These are phyloP conservation scores for Castanea sativa DNA, from an alignment of 306 rosid genomes.

Conservation along the genomic window DNA sequence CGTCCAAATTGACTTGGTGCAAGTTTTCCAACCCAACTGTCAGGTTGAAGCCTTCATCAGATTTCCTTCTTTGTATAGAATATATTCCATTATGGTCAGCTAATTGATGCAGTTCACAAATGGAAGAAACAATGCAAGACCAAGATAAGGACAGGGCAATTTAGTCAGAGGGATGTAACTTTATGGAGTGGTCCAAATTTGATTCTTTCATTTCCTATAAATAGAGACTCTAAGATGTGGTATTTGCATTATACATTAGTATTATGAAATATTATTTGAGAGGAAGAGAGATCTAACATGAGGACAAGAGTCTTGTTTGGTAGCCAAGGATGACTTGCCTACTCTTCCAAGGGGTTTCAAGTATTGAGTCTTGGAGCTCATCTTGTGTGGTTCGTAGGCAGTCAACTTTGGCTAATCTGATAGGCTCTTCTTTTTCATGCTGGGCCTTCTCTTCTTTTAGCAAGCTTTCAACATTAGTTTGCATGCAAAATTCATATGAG, in stretches of 20 bases:
- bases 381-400: slow-evolving; percentile 9
- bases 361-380: neutral
- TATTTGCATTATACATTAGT: neutral
- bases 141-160: too few species aligned
- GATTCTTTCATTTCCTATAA: neutral
- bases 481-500: too few species aligned
- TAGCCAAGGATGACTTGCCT: slow-evolving; percentile 38
- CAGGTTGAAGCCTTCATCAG: neutral
- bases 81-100: neutral
- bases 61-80: neutral
- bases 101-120: neutral
- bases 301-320: slow-evolving; percentile 28
- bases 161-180: too few species aligned
- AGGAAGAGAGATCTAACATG: slow-evolving; percentile 24
- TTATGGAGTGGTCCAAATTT: too few species aligned
- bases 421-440: slow-evolving; percentile 22
- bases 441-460: slow-evolving; percentile 14
- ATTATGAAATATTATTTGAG: neutral
- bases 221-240: neutral
- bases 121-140: neutral
- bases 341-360: neutral
- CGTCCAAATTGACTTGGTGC: neutral
- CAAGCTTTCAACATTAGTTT: neutral
- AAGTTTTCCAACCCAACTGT: neutral
- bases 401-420: slow-evolving; percentile 32